Evolutionary conservation across 2,329 filamentous ascomycete genomes (phyloP), one percentile per base, ranked within the genome.

Genomic region (Fusarium udum): DNA sequence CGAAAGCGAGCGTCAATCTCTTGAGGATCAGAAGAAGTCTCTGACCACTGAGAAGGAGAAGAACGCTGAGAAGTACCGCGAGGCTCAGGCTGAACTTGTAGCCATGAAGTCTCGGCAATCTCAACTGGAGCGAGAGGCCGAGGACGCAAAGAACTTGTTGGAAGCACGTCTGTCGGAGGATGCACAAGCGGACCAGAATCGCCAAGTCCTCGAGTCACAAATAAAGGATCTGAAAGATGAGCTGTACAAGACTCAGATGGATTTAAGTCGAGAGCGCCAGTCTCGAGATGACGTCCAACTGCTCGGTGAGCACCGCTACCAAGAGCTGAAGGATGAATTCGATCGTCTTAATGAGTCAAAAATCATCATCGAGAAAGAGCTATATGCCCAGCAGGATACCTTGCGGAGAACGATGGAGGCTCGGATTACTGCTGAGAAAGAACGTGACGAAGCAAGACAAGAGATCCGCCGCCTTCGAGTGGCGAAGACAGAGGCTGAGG

Each of bases 281-380:
- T 98, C 95, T 22, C 90, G 96, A 64, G 95, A 98, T 75, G 96
- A 99, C 79, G 95, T 98, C 32, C 92, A 95, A 72, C 90, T 97
- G 75, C 92, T 98, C 64, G 91, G 93, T 9, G 95, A 98, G 75
- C 95, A 97, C 83, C 97, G 96, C 80, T 93, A 92, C 77, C 87
- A 93, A 49, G 90, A 92, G 57, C 86, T 99, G 68, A 92, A 95
- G 79, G 91, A 95, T 32, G 95, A 98, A 74, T 97, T 91, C 76
- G 92, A 97, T 56, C 89, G 90, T 39, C 87, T 98, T 39, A 97
- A 97, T 77, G 95, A 98, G 72, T 92, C 94, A 34, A 99, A 99
- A 82, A 97, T 98, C 77, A 97, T 92, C 52, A 97, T 99, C 72
- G 95, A 99, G 82, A 98, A 98, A 82, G 95, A 98, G 82, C 92